These are phyloP conservation scores for Ustilago esculenta DNA, from an alignment of 1,284 basidiomycete genomes.

Conservation along the genomic window DNA sequence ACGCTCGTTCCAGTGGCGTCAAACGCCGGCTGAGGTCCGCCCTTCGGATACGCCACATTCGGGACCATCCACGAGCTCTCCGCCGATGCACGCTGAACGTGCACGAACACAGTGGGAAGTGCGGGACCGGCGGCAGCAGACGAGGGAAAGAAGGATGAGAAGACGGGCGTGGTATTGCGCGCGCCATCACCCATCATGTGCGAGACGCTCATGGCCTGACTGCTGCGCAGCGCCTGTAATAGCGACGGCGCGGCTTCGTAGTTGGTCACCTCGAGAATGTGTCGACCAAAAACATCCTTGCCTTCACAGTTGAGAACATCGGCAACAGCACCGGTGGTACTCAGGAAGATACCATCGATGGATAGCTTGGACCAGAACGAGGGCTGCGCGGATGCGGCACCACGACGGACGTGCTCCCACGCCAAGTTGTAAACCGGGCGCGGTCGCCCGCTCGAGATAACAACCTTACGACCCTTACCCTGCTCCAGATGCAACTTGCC, in stretches of 20 bases:
- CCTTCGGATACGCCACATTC: conserved; percentile 47
- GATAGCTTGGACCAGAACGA: conserved; percentile 62
- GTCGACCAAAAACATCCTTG: conserved; percentile 48
- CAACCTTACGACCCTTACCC: conserved; percentile 64
- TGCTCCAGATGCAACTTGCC: conserved; percentile 64
- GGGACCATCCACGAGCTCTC: conserved; percentile 51
- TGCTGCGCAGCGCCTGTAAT: conserved; percentile 48
- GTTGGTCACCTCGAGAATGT: conserved; percentile 52
- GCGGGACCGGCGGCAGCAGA: conserved; percentile 42
- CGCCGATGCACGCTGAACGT: conserved; percentile 40
- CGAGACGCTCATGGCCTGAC: conserved; percentile 46
- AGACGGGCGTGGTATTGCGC: conserved; percentile 39
- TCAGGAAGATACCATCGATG: conserved; percentile 56
- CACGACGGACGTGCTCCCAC: conserved; percentile 53
- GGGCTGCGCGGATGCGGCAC: conserved; percentile 37
- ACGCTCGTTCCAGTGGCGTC: conserved; percentile 42
- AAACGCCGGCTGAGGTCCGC: conserved; percentile 38
- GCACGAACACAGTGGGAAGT: conserved; percentile 55
- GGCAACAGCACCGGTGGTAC: conserved; percentile 39
- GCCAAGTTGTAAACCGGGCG: conserved; percentile 60
- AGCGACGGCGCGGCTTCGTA: conserved; percentile 53
- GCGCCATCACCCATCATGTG: conserved; percentile 53
- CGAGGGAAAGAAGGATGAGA: conserved; percentile 60
- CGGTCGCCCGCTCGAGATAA: conserved; percentile 58
- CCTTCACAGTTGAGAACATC: conserved; percentile 49